Conservation (phyloP, 2,329 filamentous ascomycete species). For the Purpureocillium takamizusanense region DNA sequence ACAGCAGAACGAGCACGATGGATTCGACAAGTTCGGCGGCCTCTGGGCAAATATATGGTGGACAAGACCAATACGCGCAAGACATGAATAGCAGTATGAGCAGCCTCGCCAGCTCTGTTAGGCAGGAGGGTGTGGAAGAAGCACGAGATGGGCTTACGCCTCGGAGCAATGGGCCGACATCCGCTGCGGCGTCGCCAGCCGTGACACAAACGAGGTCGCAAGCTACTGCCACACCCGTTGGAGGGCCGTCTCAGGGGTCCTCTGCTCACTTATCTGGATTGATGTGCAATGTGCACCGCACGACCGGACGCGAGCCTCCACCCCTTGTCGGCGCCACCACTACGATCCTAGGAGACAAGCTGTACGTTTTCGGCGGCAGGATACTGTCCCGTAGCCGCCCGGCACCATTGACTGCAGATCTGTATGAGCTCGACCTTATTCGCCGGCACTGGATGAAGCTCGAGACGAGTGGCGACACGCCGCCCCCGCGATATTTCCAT, state of each 20-base stretch:
- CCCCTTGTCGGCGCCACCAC: conserved; percentile 91
- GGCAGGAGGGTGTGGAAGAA: conserved; percentile 37
- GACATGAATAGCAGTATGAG: conserved; percentile 38
- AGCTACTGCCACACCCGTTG: conserved; percentile 15
- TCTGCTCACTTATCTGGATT: conserved; percentile 55
- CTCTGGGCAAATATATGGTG: conserved; percentile 26
- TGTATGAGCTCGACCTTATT: conserved; percentile 91
- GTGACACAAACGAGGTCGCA: conserved; percentile 24
- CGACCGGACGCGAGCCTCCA: conserved; percentile 84
- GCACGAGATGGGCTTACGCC: conserved; percentile 36
- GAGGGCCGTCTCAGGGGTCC: conserved; percentile 35
- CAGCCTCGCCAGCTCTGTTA: conserved; percentile 29
- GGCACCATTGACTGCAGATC: conserved; percentile 71
- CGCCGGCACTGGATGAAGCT: conserved; percentile 88
- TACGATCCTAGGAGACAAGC: conserved; percentile 86
- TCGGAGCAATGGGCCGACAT: conserved; percentile 43
- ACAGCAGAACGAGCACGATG: conserved; percentile 38
- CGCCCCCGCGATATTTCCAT: conserved; percentile 91
- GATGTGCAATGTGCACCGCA: conserved; percentile 69
- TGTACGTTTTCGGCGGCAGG: conserved; percentile 93
- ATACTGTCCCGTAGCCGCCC: conserved; percentile 77
- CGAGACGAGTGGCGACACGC: conserved; percentile 74
- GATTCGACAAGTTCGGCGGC: conserved; percentile 30
- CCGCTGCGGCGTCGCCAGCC: conserved; percentile 48
- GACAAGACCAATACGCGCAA: conserved; percentile 19